A percentile compares a stretch with the other conserved stretches of the same genome.
phyloP scores from a whole-genome alignment of 2,329 filamentous ascomycete genomes.

The Verticillium isaacii region DNA sequence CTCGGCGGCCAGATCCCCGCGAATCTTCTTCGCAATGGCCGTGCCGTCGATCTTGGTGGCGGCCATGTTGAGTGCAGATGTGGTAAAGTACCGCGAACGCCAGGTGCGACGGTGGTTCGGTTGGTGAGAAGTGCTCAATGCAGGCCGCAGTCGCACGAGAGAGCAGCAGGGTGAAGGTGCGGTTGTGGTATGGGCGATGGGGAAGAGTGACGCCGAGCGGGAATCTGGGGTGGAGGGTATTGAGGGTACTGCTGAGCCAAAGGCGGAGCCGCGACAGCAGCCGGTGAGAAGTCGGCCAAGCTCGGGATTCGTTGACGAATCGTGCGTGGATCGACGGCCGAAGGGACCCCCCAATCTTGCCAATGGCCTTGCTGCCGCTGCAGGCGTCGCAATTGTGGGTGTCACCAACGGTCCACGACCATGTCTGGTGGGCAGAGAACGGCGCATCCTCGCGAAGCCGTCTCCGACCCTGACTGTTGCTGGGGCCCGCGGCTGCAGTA shows the following conservation, averaged over 20 bases:
- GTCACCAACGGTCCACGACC: neutral
- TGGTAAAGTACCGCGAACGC: constrained; percentile 30
- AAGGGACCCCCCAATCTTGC: neutral
- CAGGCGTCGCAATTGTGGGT: neutral
- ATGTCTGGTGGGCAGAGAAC: neutral
- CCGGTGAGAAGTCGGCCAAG: neutral
- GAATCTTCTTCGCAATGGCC: constrained; percentile 87
- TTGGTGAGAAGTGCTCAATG: neutral
- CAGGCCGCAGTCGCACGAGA: constrained; percentile 1
- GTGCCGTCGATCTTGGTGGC: constrained; percentile 93
- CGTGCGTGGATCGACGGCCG: neutral
- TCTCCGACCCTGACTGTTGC: too few relatives aligned
- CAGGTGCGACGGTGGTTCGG: neutral
- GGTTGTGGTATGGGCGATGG: neutral
- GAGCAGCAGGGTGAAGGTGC: neutral
- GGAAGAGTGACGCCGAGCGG: neutral
- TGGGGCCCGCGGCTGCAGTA: neutral
- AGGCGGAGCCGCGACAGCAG: neutral
- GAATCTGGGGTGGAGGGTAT: neutral
- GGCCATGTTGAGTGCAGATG: constrained; percentile 63
- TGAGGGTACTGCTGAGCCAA: neutral
- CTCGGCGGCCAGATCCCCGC: constrained; percentile 73
- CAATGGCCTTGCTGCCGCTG: neutral
- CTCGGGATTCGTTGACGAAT: neutral
- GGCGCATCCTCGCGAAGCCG: neutral